Conservation (phyloP, 2,329 filamentous ascomycete genomes). For the Aspergillus alliaceus region DNA sequence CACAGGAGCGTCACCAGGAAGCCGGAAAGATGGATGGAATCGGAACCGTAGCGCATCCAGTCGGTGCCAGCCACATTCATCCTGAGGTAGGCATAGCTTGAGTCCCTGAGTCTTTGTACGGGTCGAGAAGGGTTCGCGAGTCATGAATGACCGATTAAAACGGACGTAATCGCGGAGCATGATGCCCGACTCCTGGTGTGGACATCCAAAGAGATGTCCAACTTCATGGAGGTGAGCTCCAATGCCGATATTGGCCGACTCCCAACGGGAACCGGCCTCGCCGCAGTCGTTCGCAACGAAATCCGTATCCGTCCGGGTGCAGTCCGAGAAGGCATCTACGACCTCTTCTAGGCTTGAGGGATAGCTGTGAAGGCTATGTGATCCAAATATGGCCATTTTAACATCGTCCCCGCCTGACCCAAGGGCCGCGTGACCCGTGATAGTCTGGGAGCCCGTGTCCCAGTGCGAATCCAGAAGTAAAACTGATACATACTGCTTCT, state of each 20-base stretch:
- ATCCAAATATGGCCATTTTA: slow-evolving; percentile 86
- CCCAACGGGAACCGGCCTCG: slow-evolving; percentile 88
- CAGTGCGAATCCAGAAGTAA: slow-evolving; percentile 86
- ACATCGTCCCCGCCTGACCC: slow-evolving; percentile 72
- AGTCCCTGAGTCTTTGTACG: slow-evolving; percentile 78
- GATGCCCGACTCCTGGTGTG: slow-evolving; percentile 84
- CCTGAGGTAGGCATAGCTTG: slow-evolving; percentile 68
- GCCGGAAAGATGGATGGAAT: slow-evolving; percentile 83
- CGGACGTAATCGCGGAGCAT: slow-evolving; percentile 88
- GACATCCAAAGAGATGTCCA: slow-evolving; percentile 86
- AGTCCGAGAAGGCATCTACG: slow-evolving; percentile 83
- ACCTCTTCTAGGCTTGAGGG: slow-evolving; percentile 87
- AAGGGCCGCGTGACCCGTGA: slow-evolving; percentile 81
- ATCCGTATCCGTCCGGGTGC: slow-evolving; percentile 79
- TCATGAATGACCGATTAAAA: slow-evolving; percentile 79
- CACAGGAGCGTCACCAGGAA: slow-evolving; percentile 70
- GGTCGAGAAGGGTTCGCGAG: slow-evolving; percentile 81
- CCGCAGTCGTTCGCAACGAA: slow-evolving; percentile 82
- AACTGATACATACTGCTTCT: slow-evolving; percentile 85
- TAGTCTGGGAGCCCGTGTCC: slow-evolving; percentile 69
- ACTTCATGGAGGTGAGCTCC: slow-evolving; percentile 90
- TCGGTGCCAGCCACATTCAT: slow-evolving; percentile 90
- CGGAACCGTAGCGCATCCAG: slow-evolving; percentile 86
- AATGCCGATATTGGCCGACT: slow-evolving; percentile 91
- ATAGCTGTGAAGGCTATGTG: slow-evolving; percentile 88